A percentile compares a stretch with the other conserved stretches of the same genome.
Conservation (phyloP, 2,329 filamentous ascomycete species). For the Fusarium caatingaense region DNA sequence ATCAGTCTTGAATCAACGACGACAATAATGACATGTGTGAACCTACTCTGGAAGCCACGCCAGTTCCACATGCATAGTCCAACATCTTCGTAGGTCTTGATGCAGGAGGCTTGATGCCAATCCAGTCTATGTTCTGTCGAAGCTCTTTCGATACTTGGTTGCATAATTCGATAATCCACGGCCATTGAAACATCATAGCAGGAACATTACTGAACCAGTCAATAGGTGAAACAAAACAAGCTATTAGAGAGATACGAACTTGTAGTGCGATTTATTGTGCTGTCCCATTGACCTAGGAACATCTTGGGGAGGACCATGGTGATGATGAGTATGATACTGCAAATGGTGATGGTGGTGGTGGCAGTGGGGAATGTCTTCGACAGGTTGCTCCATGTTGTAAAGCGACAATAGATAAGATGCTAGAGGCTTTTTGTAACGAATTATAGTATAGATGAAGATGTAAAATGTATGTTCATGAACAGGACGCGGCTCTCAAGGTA, state of each 20-base stretch:
- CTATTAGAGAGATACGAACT: slow-evolving; percentile 38
- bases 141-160: slow-evolving; percentile 45
- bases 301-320: slow-evolving; percentile 31
- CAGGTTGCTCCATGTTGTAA: slow-evolving; percentile 15
- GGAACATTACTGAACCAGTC: slow-evolving; percentile 27
- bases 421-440: rapidly evolving
- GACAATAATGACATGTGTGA: rapidly evolving
- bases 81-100: slow-evolving; percentile 38
- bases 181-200: slow-evolving; percentile 29
- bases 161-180: slow-evolving; percentile 43
- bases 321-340: slow-evolving; percentile 40
- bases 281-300: slow-evolving; percentile 33
- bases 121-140: slow-evolving; percentile 43
- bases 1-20: not conserved
- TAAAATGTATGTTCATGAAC: not conserved
- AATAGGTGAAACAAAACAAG: too few relatives aligned
- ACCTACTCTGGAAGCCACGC: slow-evolving; percentile 46
- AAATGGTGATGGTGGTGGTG: slow-evolving; percentile 41
- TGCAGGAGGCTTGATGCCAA: slow-evolving; percentile 31
- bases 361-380: slow-evolving; percentile 24
- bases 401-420: too few relatives aligned
- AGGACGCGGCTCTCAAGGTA: not conserved
- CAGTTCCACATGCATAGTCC: slow-evolving; percentile 50
- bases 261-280: slow-evolving; percentile 45
- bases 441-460: too few relatives aligned